phyloP scores from a whole-genome alignment of 2,329 filamentous ascomycete species.

The Curvularia hawaiiensis region DNA sequence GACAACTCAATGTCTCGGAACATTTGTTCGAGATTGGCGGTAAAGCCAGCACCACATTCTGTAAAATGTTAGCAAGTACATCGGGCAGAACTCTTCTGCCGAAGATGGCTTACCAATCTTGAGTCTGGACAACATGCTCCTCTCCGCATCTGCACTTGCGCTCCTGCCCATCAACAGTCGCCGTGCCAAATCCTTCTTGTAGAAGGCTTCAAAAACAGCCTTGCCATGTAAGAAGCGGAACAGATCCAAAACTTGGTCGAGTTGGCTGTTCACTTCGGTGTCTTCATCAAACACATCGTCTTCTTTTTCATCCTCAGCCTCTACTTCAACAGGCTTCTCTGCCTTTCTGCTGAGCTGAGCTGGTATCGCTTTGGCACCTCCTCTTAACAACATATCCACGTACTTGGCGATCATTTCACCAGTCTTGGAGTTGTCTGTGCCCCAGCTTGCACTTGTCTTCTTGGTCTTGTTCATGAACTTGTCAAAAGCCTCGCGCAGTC shows the following conservation, averaged over 20 bases:
- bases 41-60: slow-evolving; percentile 94
- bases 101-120: slow-evolving; percentile 64
- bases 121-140: slow-evolving; percentile 90
- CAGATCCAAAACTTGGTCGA: slow-evolving; percentile 90
- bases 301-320: slow-evolving; percentile 63
- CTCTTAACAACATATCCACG: slow-evolving; percentile 85
- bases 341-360: slow-evolving; percentile 64
- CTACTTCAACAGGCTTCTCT: slow-evolving; percentile 63
- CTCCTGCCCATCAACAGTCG: slow-evolving; percentile 89
- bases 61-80: slow-evolving; percentile 16
- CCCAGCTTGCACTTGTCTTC: slow-evolving; percentile 72
- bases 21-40: slow-evolving; percentile 98
- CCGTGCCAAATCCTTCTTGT: slow-evolving; percentile 95
- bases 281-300: slow-evolving; percentile 82
- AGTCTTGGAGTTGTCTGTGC: slow-evolving; percentile 87
- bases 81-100: background rate
- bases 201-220: slow-evolving; percentile 97
- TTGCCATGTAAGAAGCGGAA: slow-evolving; percentile 98
- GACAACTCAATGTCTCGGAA: slow-evolving; percentile 97
- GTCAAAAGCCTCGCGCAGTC: slow-evolving; percentile 83
- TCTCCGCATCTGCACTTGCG: slow-evolving; percentile 92
- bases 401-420: slow-evolving; percentile 99
- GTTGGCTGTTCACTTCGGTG: slow-evolving; percentile 85
- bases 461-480: slow-evolving; percentile 89
- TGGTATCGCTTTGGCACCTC: slow-evolving; percentile 83